Percentiles rank a stretch among this genome's conserved stretches.
Conservation (phyloP, 2,329 filamentous ascomycete species). For the Fusarium sp. region DNA sequence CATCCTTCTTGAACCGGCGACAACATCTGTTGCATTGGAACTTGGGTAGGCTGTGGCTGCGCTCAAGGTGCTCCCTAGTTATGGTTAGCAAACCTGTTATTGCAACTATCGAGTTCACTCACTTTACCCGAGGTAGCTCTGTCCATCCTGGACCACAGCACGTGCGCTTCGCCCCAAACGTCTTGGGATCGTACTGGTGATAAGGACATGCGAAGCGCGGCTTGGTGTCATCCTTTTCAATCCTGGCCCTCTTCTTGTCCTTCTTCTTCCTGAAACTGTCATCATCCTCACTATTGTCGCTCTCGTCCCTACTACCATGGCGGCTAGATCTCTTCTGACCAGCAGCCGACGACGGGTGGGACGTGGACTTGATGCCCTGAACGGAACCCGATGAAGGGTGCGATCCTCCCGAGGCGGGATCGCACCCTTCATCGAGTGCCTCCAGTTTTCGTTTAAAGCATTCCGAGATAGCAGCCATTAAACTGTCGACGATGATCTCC, state of each 20-base stretch:
- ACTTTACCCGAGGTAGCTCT: conserved; percentile 40
- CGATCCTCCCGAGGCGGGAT: conserved; percentile 13
- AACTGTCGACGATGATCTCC: conserved; percentile 19
- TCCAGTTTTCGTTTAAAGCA: conserved; percentile 34
- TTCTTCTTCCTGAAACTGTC: conserved; percentile 45
- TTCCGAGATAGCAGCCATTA: conserved; percentile 26
- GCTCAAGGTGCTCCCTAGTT: conserved; percentile 39
- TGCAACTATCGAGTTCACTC: neutral
- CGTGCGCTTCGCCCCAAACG: conserved; percentile 34
- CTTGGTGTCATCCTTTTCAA: conserved; percentile 43
- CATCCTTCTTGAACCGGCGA: conserved; percentile 27
- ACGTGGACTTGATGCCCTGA: conserved; percentile 17
- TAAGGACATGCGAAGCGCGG: conserved; percentile 49
- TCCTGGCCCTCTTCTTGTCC: conserved; percentile 50
- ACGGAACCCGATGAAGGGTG: conserved; percentile 30
- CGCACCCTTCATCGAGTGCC: conserved; percentile 34
- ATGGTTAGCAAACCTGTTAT: neutral
- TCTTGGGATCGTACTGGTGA: conserved; percentile 47
- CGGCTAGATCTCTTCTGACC: conserved; percentile 34
- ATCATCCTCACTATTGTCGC: conserved; percentile 42
- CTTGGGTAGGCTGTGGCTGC: conserved; percentile 32
- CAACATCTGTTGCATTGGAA: conserved; percentile 38
- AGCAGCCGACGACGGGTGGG: conserved; percentile 10
- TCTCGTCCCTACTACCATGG: conserved; percentile 38
- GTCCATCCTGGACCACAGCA: conserved; percentile 41